These are phyloP conservation scores for Stephanodiscus minutulus DNA, from an alignment of 108 stramenopile species.

Conservation along the genomic window DNA sequence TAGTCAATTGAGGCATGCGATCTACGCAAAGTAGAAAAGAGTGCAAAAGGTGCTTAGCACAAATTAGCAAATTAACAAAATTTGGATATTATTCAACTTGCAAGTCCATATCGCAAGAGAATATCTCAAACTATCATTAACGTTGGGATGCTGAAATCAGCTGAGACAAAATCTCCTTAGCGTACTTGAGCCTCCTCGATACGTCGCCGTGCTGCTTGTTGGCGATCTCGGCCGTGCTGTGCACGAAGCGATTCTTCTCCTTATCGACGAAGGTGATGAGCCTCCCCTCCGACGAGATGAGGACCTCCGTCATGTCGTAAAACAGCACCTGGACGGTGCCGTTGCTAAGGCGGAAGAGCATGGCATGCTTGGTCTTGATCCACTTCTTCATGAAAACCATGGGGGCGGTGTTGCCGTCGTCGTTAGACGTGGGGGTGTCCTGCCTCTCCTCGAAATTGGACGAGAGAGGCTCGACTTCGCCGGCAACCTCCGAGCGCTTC, in stretches of 20 bases:
- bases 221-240: constrained; percentile 71
- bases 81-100: too few species aligned
- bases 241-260: constrained; percentile 65
- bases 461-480: constrained; percentile 20
- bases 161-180: constrained; percentile 91
- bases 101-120: not conserved
- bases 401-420: constrained; percentile 28
- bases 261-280: constrained; percentile 91
- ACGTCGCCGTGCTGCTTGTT: constrained; percentile 75
- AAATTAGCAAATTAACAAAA: too few species aligned
- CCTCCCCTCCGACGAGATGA: constrained; percentile 86
- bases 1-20: too few species aligned
- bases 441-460: constrained; percentile 22
- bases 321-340: constrained; percentile 96
- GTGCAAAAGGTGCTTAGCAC: too few species aligned
- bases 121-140: constrained; percentile 10
- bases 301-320: constrained; percentile 91
- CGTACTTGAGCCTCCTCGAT: constrained; percentile 89
- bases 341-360: constrained; percentile 96
- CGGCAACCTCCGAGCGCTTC: constrained; percentile 61
- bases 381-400: constrained; percentile 96
- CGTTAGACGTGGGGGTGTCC: not conserved
- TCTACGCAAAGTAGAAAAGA: too few species aligned
- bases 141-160: constrained; percentile 63
- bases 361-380: constrained; percentile 96